Evolutionary conservation across 176 grass and related monocot genomes (phyloP), one percentile per base, ranked within the genome.

Genomic region (Phoenix dactylifera): DNA sequence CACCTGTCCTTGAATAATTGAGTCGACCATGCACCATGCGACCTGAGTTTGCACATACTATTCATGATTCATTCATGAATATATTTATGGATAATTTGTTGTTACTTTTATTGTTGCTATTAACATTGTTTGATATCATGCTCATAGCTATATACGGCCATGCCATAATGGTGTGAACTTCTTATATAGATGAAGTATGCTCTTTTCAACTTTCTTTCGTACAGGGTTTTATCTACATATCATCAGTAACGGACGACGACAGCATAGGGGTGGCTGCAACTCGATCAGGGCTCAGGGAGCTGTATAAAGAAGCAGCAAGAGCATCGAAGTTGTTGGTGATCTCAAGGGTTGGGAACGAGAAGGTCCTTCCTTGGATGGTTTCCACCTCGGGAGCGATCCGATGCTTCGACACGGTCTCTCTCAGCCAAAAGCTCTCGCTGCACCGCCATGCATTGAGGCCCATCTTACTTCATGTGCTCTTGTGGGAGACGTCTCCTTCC

Each of bases 351-450:
- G 85, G 82, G 15, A 57, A 72, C 23, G 74, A 93, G 76, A 99
- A 93, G 81, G 88, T 99, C 52, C 76, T 93, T 0, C 94, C 94
- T 0, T 84, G 88, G 94, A 69, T 84, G 82, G 88, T 79, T 3
- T 83, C 94, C 22, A 84, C 85, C 14, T 70, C 76, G 9, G 88
- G 85, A 4, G 77, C 85, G 59, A 77, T 99, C 79, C 80, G 77
- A 68, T 99, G 94, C 79, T 99, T 79, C 32, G 94, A 99, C 77
- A 99, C 88, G 0, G 88, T 99, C 26, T 93, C 94, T 3, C 88
- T 99, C 23, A 99, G 94, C 82, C 94, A 99, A 74, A 86, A 89
- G 50, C 82, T 99, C 44, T 99, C 94, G 30, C 64, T 99, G 52
- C 94, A 99, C 79, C 85, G 88, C 22, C 94, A 99, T 32, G 94